These are phyloP conservation scores for Colletotrichum liaoningense DNA, from an alignment of 2,329 filamentous ascomycete genomes.

Conservation along the genomic window DNA sequence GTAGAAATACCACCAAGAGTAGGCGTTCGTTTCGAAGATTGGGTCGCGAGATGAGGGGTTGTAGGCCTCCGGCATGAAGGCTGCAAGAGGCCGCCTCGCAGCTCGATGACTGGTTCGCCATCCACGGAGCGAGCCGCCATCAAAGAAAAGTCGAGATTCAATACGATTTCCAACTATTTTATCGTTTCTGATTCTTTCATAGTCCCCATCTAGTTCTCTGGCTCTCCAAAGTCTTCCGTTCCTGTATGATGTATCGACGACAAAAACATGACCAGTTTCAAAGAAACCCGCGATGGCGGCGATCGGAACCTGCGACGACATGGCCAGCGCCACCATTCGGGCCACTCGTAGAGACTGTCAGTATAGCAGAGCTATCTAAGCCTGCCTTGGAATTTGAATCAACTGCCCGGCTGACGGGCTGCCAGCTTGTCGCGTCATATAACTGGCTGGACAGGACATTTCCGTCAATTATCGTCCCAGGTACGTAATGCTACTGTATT, in stretches of 20 bases:
- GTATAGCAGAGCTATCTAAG: neutral
- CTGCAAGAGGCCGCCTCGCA: neutral
- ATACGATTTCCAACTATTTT: neutral
- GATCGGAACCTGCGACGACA: neutral
- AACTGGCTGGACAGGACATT: constrained; percentile 47
- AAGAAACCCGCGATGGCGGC: constrained; percentile 3
- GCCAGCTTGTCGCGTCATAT: constrained; percentile 46
- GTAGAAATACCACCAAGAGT: constrained; percentile 12
- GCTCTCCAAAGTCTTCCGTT: neutral
- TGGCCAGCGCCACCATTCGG: constrained; percentile 27
- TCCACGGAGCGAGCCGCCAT: neutral
- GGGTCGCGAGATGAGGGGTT: constrained; percentile 6
- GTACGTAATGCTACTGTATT: constrained; percentile 35
- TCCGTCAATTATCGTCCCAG: constrained; percentile 47
- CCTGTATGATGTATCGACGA: neutral
- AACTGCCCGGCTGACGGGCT: constrained; percentile 24
- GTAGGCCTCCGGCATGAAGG: constrained; percentile 26
- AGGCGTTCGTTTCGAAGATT: neutral
- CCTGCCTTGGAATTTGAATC: neutral
- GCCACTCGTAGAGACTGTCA: constrained; percentile 11
- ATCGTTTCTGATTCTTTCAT: too few relatives aligned
- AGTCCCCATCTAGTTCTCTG: neutral
- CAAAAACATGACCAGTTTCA: neutral
- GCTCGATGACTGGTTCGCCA: neutral
- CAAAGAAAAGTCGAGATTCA: too few relatives aligned